Evolutionary conservation across 2,329 filamentous ascomycete genomes (phyloP).

Genomic region (Sarocladium strictum): DNA sequence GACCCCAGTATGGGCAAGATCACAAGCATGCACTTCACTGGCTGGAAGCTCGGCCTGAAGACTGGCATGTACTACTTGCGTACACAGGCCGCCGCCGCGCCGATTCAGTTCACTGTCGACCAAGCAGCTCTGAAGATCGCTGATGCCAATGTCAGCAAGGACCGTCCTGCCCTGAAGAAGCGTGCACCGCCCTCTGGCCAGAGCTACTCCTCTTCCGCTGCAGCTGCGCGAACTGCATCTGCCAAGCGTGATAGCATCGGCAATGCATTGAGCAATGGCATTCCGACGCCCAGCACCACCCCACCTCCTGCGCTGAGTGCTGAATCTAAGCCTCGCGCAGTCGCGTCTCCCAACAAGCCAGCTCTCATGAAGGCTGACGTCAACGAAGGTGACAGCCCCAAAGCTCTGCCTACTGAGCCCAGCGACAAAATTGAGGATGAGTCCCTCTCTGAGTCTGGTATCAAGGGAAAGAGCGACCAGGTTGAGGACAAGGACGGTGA

Average conservation of each 20-base stretch:
- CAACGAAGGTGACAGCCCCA: constrained; percentile 73
- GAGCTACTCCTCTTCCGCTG: constrained; percentile 50
- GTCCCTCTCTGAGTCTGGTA: constrained; percentile 48
- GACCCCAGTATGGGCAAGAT: constrained; percentile 99
- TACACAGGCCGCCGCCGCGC: constrained; percentile 92
- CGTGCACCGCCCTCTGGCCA: constrained; percentile 51
- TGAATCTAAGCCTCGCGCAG: constrained; percentile 35
- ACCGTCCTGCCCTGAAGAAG: constrained; percentile 56
- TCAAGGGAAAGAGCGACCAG: constrained; percentile 50
- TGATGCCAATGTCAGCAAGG: constrained; percentile 70
- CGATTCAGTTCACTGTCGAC: constrained; percentile 98
- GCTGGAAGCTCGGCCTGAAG: constrained; percentile 99
- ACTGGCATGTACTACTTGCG: constrained; percentile 99
- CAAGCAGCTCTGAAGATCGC: constrained; percentile 87
- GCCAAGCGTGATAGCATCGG: constrained; percentile 42
- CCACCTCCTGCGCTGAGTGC: constrained; percentile 44
- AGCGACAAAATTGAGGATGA: constrained; percentile 55
- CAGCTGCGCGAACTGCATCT: constrained; percentile 62
- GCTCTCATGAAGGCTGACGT: constrained; percentile 71
- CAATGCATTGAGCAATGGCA: constrained; percentile 46
- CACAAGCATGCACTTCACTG: constrained; percentile 98
- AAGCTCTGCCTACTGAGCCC: constrained; percentile 69
- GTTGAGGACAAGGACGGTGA: constrained; percentile 68
- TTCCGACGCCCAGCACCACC: constrained; percentile 64
- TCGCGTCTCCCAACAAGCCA: constrained; percentile 54